Conservation (phyloP, 768 basidiomycete species). For the Sarcodon sp. region DNA sequence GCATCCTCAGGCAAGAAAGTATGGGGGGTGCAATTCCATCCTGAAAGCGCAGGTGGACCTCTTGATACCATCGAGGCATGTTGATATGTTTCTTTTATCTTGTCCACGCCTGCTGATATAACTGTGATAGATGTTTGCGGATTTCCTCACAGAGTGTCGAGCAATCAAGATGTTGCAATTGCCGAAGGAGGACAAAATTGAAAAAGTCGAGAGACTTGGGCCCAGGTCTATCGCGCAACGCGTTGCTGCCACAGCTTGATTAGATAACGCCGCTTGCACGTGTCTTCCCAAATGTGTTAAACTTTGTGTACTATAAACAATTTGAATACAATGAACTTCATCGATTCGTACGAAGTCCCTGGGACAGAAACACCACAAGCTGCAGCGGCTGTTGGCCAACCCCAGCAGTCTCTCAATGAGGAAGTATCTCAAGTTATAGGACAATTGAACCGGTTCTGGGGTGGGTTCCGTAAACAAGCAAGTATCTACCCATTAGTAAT, state of each 20-base stretch:
- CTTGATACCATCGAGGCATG: slow-evolving; percentile 93
- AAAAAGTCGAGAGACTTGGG: slow-evolving; percentile 9
- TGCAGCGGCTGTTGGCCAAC: slow-evolving; percentile 14
- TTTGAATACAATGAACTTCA: slow-evolving; percentile 46
- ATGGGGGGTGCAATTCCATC: slow-evolving; percentile 99
- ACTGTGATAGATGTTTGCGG: slow-evolving; percentile 72
- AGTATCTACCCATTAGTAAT: slow-evolving; percentile 9
- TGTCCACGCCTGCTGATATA: neutral
- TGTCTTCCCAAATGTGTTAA: no score
- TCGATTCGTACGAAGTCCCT: slow-evolving; percentile 54
- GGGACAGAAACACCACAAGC: slow-evolving; percentile 34
- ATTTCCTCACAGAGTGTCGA: slow-evolving; percentile 77
- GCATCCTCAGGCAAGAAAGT: slow-evolving; percentile 77
- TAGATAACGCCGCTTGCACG: neutral
- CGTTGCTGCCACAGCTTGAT: slow-evolving; percentile 15
- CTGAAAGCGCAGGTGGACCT: slow-evolving; percentile 96
- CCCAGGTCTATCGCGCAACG: slow-evolving; percentile 5
- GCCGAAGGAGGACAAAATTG: slow-evolving; percentile 6
- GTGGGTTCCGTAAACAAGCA: slow-evolving; percentile 83
- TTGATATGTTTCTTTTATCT: slow-evolving; percentile 2
- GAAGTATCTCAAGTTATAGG: slow-evolving; percentile 85
- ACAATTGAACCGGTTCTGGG: slow-evolving; percentile 83
- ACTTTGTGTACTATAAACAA: no score
- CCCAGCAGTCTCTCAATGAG: slow-evolving; percentile 58
- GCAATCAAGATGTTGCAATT: slow-evolving; percentile 30